Conservation (phyloP, 108 stramenopile genomes). For the Fragilariopsis cylindrus region DNA sequence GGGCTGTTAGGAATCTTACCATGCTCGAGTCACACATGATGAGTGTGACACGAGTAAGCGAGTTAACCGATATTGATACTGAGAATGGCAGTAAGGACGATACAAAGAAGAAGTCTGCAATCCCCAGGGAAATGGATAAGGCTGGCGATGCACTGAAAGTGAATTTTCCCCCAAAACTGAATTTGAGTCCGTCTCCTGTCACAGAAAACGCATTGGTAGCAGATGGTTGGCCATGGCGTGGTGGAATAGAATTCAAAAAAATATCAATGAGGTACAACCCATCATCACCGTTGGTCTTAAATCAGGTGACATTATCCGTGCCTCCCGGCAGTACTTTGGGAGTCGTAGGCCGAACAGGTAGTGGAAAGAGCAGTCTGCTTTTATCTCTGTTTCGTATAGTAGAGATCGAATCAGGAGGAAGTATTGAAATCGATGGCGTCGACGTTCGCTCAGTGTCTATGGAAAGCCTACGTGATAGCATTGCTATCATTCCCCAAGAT, state of each 20-base stretch:
- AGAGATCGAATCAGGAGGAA: constrained; percentile 62
- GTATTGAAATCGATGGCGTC: constrained; percentile 89
- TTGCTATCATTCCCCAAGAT: constrained; percentile 96
- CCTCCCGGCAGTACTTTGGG: constrained; percentile 71
- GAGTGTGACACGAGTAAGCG: constrained; percentile 62
- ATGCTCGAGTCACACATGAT: constrained; percentile 69
- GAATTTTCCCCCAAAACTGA: constrained; percentile 9
- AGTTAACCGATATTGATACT: constrained; percentile 57
- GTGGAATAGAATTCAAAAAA: constrained; percentile 61
- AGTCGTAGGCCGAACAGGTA: constrained; percentile 71
- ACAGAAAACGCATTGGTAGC: constrained; percentile 34
- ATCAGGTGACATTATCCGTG: constrained; percentile 50
- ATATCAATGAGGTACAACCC: constrained; percentile 79
- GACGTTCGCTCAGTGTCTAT: constrained; percentile 83
- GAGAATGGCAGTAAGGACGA: constrained; percentile 19
- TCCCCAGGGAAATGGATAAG: constrained; percentile 33
- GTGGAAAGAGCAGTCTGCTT: constrained; percentile 86
- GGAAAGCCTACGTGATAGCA: constrained; percentile 64
- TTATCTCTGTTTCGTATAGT: constrained; percentile 89
- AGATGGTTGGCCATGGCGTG: constrained; percentile 82
- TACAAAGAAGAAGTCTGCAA: background rate
- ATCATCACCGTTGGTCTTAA: constrained; percentile 60
- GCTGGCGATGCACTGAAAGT: constrained; percentile 49
- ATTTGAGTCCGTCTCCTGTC: constrained; percentile 18
- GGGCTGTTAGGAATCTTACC: constrained; percentile 71